Evolutionary conservation across 2,329 filamentous ascomycete genomes (phyloP).

Genomic region (Penicillium sp.): DNA sequence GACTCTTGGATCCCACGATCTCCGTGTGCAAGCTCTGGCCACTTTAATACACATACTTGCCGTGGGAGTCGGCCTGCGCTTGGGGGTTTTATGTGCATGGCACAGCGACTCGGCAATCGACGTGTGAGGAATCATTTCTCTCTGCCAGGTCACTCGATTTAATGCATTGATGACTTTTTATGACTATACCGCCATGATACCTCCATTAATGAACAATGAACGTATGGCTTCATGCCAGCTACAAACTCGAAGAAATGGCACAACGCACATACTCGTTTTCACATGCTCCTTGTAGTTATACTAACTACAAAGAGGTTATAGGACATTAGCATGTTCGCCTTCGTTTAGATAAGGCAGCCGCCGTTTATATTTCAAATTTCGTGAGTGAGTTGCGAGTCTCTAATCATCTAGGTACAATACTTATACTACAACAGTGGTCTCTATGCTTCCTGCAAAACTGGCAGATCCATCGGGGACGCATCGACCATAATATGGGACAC

Average conservation of each 20-base stretch:
- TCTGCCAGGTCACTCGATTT: background rate
- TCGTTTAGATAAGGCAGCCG: background rate
- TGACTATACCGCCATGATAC: constrained; percentile 5
- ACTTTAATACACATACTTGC: constrained; percentile 49
- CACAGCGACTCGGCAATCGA: constrained; percentile 4
- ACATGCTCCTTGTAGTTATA: too few species aligned
- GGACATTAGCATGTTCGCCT: too few species aligned
- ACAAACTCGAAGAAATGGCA: too few species aligned
- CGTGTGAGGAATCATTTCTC: too few species aligned
- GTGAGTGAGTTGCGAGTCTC: background rate
- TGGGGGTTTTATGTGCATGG: constrained; percentile 36
- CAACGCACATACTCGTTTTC: too few species aligned
- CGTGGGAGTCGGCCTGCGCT: constrained; percentile 42
- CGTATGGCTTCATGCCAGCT: too few species aligned
- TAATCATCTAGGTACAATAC: background rate
- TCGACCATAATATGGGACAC: background rate
- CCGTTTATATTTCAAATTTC: too few species aligned
- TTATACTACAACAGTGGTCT: background rate
- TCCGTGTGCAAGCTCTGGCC: constrained; percentile 42
- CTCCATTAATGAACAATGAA: too few species aligned
- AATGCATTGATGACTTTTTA: constrained; percentile 4
- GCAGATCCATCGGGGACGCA: background rate
- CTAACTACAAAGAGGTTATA: background rate
- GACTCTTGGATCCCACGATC: constrained; percentile 50
- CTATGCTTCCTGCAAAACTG: background rate